phyloP scores from a whole-genome alignment of 805 yeast genomes.

The Saccharomyces eubayanus region DNA sequence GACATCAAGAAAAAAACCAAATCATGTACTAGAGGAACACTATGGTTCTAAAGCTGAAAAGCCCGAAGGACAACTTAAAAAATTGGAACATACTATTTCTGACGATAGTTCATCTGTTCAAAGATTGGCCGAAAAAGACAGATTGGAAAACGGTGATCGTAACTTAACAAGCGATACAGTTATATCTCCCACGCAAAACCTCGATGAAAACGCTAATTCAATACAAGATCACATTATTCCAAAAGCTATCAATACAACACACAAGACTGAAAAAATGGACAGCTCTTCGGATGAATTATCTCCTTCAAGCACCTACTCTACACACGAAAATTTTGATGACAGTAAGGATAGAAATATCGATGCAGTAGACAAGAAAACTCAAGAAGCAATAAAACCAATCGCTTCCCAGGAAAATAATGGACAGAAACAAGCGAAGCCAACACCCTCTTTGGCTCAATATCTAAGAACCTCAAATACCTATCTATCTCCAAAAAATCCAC shows the following conservation, averaged over 20 bases:
- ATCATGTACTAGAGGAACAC: background rate
- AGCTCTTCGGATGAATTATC: background rate
- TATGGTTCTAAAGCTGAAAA: background rate
- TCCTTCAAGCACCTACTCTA: background rate
- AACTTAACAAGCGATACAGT: background rate
- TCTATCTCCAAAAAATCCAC: slow-evolving; percentile 2
- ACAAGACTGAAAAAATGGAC: background rate
- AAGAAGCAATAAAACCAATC: background rate
- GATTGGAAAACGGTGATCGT: background rate
- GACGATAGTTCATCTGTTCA: background rate
- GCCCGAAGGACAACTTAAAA: background rate
- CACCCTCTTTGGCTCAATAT: slow-evolving; percentile 39
- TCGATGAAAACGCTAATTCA: background rate
- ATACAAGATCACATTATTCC: background rate
- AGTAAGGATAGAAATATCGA: background rate
- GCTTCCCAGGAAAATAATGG: background rate
- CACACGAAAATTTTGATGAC: background rate
- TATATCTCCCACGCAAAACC: background rate
- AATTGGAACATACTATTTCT: background rate
- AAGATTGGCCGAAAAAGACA: background rate
- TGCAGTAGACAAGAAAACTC: background rate
- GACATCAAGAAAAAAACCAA: background rate
- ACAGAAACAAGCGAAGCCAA: background rate
- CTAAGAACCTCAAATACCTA: slow-evolving; percentile 35
- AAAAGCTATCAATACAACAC: background rate